Conservation (phyloP, 139 green algal genomes). For the Tetratostichococcus sp. region DNA sequence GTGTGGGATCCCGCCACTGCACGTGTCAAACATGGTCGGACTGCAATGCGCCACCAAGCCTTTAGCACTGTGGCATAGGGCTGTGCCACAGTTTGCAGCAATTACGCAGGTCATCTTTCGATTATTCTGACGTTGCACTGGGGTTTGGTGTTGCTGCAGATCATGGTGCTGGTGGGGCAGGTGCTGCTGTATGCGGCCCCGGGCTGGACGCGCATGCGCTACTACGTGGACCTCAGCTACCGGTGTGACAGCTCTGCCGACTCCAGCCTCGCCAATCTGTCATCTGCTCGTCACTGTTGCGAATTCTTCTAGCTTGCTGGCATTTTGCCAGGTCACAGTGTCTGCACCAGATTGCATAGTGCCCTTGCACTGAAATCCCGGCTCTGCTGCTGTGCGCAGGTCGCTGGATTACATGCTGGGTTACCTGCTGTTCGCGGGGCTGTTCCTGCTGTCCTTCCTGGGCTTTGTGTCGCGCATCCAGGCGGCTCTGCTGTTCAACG, state of each 20-base stretch:
- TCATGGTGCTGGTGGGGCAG: constrained; percentile 3
- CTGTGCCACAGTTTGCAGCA: too few species aligned
- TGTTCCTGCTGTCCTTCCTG: constrained; percentile 57
- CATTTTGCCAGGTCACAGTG: too few species aligned
- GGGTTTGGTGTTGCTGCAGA: background rate
- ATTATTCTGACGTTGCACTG: too few species aligned
- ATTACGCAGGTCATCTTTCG: too few species aligned
- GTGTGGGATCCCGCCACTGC: too few species aligned
- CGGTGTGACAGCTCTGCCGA: background rate
- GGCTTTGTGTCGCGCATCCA: constrained; percentile 44
- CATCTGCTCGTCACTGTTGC: too few species aligned
- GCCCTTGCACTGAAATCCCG: background rate
- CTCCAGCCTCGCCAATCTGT: too few species aligned
- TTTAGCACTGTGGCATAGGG: too few species aligned
- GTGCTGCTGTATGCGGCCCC: constrained; percentile 26
- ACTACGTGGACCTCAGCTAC: constrained; percentile 30
- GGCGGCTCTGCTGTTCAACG: constrained; percentile 50
- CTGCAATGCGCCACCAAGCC: too few species aligned
- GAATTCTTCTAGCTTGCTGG: too few species aligned
- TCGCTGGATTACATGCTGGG: constrained; percentile 45
- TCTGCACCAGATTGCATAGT: too few species aligned
- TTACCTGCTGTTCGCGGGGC: constrained; percentile 38
- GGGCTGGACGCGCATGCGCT: constrained; percentile 18
- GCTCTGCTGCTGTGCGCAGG: constrained; percentile 3
- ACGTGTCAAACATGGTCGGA: too few species aligned